These are phyloP conservation scores for Hypoxylon fuscum DNA, from an alignment of 495 filamentous ascomycete genomes.

Conservation along the genomic window DNA sequence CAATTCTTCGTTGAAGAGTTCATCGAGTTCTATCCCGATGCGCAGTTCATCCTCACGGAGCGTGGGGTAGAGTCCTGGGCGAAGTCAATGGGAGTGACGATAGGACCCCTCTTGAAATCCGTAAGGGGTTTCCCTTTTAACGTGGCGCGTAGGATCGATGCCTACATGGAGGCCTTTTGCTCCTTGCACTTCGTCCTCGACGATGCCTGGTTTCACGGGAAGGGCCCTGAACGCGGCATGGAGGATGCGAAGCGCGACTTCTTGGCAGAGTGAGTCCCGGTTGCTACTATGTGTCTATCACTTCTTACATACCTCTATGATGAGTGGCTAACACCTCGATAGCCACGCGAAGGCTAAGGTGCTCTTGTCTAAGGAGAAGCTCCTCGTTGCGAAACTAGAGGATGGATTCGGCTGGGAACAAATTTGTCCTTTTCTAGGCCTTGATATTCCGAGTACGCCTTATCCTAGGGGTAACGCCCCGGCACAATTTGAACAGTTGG, in stretches of 20 bases:
- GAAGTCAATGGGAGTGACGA: slow-evolving; percentile 29
- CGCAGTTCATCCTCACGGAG: slow-evolving; percentile 50
- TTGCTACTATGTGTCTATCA: no score
- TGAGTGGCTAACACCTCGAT: background rate
- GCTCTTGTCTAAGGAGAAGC: slow-evolving; percentile 18
- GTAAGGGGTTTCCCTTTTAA: slow-evolving; percentile 22
- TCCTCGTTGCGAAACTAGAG: slow-evolving; percentile 38
- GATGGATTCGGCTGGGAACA: slow-evolving; percentile 45
- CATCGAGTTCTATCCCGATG: slow-evolving; percentile 52
- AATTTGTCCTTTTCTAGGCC: slow-evolving; percentile 45
- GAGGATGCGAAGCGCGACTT: slow-evolving; percentile 6
- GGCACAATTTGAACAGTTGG: slow-evolving; percentile 34
- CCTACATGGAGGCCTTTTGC: slow-evolving; percentile 19
- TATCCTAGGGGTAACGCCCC: slow-evolving; percentile 43
- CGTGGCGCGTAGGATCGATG: slow-evolving; percentile 16
- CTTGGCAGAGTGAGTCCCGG: background rate
- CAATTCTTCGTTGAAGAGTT: slow-evolving; percentile 48
- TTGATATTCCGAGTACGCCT: slow-evolving; percentile 36
- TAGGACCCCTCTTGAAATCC: slow-evolving; percentile 7
- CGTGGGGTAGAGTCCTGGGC: slow-evolving; percentile 49
- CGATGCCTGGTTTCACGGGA: slow-evolving; percentile 14
- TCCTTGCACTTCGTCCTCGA: slow-evolving; percentile 18
- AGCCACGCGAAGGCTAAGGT: slow-evolving; percentile 25
- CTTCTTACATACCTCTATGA: background rate
- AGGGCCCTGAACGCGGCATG: slow-evolving; percentile 9